These are phyloP conservation scores for Microstegium vimineum DNA, from an alignment of 176 grass and related monocot genomes.

Conservation along the genomic window DNA sequence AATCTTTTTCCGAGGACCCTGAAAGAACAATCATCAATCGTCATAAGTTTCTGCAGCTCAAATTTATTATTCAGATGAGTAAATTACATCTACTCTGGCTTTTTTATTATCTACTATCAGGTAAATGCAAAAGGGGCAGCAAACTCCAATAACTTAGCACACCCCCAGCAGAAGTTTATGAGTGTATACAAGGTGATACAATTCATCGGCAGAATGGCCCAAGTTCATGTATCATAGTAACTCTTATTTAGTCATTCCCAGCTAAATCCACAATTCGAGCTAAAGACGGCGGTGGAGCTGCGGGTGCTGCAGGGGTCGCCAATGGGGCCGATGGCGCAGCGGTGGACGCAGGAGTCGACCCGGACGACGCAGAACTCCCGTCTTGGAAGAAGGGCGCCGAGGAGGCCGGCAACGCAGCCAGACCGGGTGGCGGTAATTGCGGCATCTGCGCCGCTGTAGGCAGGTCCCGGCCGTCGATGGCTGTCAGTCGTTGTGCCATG, in stretches of 20 bases:
- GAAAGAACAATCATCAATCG: constrained; percentile 15
- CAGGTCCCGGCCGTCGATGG: too few species aligned
- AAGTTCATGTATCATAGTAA: constrained; percentile 4
- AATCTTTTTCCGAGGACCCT: constrained; percentile 99
- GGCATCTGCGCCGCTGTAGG: too few species aligned
- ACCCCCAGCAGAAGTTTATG: background rate
- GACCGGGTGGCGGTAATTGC: too few species aligned
- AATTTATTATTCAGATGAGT: constrained; percentile 1
- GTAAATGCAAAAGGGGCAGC: background rate
- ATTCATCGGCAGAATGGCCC: background rate
- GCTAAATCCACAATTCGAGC: background rate
- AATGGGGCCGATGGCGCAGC: too few species aligned
- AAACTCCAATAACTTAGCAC: background rate
- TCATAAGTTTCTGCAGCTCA: background rate
- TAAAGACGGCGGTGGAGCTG: too few species aligned
- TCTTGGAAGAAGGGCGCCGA: too few species aligned
- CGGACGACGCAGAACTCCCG: too few species aligned
- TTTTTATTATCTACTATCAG: background rate
- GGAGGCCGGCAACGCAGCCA: too few species aligned
- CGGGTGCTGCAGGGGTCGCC: too few species aligned
- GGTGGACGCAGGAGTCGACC: too few species aligned
- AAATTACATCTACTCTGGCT: background rate
- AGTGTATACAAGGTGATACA: background rate
- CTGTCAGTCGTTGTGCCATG: too few species aligned
- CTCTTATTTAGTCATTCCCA: background rate